phyloP scores from a whole-genome alignment of 148 eudicot species.

The Camellia sinensis region DNA sequence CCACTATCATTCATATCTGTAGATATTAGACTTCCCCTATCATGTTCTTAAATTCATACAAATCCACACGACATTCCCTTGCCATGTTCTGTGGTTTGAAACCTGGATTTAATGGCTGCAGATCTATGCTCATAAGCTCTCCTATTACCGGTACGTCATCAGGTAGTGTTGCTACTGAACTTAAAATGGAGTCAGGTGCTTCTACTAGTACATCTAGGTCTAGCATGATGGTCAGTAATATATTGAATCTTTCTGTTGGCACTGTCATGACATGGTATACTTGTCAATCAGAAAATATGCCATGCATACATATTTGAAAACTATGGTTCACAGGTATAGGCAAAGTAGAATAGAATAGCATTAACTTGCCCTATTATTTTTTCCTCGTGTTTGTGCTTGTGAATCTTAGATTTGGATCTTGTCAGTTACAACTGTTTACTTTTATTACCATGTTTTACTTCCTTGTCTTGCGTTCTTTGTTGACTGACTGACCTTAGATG shows the following conservation, averaged over 20 bases:
- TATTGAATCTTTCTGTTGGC: constrained; percentile 7
- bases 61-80: too few species aligned
- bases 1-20: background rate
- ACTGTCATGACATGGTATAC: background rate
- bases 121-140: constrained; percentile 72
- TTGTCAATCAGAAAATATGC: background rate
- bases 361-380: too few species aligned
- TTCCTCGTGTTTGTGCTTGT: too few species aligned
- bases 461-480: too few species aligned
- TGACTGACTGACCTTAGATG: too few species aligned
- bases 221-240: constrained; percentile 51
- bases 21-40: too few species aligned
- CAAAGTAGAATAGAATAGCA: too few species aligned
- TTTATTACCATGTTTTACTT: too few species aligned
- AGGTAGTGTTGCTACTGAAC: constrained; percentile 34
- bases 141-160: constrained; percentile 50
- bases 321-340: too few species aligned
- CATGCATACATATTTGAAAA: background rate
- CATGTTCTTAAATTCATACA: too few species aligned
- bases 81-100: background rate
- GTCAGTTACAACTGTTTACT: too few species aligned
- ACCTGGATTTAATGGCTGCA: constrained; percentile 30
- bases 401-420: too few species aligned
- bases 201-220: constrained; percentile 32
- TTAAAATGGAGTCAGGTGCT: constrained; percentile 27